Evolutionary conservation across 768 basidiomycete species (phyloP).

Genomic region (Panaeolus papilionaceus): DNA sequence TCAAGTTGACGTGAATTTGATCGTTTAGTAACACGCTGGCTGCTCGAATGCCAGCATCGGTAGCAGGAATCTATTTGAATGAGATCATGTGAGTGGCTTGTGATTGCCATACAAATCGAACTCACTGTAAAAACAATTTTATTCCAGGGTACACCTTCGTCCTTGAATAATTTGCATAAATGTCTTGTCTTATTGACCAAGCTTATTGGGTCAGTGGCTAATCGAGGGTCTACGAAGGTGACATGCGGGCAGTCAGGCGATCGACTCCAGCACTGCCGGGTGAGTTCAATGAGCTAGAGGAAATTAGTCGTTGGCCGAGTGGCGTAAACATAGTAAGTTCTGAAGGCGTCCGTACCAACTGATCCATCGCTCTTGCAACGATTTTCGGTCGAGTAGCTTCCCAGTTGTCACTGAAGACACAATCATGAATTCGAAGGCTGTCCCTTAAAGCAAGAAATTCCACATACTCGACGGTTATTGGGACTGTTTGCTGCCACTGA

Average conservation of each 20-base stretch:
- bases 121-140: slow-evolving; percentile 59
- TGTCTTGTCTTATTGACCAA: slow-evolving; percentile 51
- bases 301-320: slow-evolving; percentile 12
- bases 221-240: slow-evolving; percentile 57
- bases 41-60: slow-evolving; percentile 57
- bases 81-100: neutral
- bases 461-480: slow-evolving; percentile 1
- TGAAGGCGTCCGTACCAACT: slow-evolving; percentile 33
- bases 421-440: neutral
- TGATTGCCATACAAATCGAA: neutral
- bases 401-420: slow-evolving; percentile 17
- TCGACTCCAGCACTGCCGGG: slow-evolving; percentile 48
- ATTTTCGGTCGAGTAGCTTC: slow-evolving; percentile 9
- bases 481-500: neutral
- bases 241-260: slow-evolving; percentile 51
- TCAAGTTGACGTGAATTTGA: slow-evolving; percentile 56
- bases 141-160: slow-evolving; percentile 42
- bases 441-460: neutral
- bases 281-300: slow-evolving; percentile 57
- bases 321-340: neutral
- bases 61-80: slow-evolving; percentile 58
- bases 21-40: slow-evolving; percentile 45
- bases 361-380: slow-evolving; percentile 30
- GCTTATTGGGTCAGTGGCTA: slow-evolving; percentile 38
- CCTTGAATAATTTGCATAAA: slow-evolving; percentile 47